These are phyloP conservation scores for Omphalea diandra DNA, from an alignment of 441 rosid genomes.

Conservation along the genomic window DNA sequence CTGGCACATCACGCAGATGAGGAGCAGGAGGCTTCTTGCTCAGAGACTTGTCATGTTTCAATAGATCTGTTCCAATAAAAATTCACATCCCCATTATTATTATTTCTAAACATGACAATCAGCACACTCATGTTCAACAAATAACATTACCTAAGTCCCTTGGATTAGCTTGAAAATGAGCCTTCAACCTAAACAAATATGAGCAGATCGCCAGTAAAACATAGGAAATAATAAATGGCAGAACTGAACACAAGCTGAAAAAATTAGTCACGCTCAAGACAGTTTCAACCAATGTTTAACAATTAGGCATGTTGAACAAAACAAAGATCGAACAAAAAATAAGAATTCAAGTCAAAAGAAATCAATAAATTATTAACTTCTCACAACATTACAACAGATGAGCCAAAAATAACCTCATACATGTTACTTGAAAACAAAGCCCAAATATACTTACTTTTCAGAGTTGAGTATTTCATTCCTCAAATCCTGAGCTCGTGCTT, in stretches of 20 bases:
- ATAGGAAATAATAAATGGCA: background rate
- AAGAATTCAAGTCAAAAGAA: background rate
- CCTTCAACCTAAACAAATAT: constrained; percentile 57
- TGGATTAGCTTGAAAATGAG: constrained; percentile 89
- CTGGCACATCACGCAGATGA: constrained; percentile 74
- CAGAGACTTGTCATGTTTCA: constrained; percentile 79
- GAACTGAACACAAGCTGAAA: background rate
- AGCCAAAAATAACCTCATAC: background rate
- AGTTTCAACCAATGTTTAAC: background rate
- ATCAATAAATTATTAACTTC: background rate
- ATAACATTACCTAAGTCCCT: constrained; percentile 59
- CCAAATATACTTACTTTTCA: constrained; percentile 58
- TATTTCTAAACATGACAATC: background rate
- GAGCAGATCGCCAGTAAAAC: constrained; percentile 6
- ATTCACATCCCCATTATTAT: background rate
- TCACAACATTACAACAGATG: background rate
- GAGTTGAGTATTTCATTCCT: constrained; percentile 92
- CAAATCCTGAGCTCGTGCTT: constrained; percentile 92
- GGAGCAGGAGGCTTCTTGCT: constrained; percentile 72
- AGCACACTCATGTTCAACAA: background rate
- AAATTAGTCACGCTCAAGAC: background rate
- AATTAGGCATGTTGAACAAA: no score
- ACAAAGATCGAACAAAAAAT: background rate
- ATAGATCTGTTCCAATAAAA: constrained; percentile 50
- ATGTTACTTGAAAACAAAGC: background rate